A percentile compares a stretch with the other conserved stretches of the same genome.
phyloP scores from a whole-genome alignment of 2,329 filamentous ascomycete species.

The Colletotrichum scovillei region DNA sequence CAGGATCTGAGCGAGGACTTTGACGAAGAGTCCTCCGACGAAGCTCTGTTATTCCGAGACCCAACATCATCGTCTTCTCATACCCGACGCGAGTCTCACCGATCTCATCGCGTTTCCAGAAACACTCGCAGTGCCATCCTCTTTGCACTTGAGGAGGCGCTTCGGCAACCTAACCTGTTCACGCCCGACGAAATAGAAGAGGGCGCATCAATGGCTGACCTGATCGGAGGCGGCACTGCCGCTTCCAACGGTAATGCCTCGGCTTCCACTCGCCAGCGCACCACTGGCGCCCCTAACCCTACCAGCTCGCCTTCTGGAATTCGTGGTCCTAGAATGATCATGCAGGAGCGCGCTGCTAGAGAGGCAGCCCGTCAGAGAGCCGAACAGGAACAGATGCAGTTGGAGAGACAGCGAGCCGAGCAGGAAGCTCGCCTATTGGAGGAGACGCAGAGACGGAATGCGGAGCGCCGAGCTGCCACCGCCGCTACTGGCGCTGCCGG shows the following conservation, averaged over 20 bases:
- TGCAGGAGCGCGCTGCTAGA: conserved; percentile 85
- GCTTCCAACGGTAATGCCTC: conserved; percentile 66
- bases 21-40: conserved; percentile 52
- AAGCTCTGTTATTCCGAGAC: conserved; percentile 39
- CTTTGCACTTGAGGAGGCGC: conserved; percentile 90
- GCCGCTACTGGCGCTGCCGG: conserved; percentile 55
- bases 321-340: conserved; percentile 88
- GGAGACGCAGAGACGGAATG: conserved; percentile 66
- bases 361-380: conserved; percentile 77
- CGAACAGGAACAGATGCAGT: conserved; percentile 70
- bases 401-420: conserved; percentile 68
- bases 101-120: conserved; percentile 77
- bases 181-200: conserved; percentile 88
- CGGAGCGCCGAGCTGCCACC: conserved; percentile 70
- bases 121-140: conserved; percentile 91
- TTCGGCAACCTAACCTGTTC: conserved; percentile 85
- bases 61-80: conserved; percentile 43
- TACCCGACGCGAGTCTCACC: conserved; percentile 47
- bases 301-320: conserved; percentile 74
- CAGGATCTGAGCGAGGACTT: conserved; percentile 61
- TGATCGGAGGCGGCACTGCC: conserved; percentile 68
- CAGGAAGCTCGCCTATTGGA: conserved; percentile 66
- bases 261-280: conserved; percentile 51
- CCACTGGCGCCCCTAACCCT: conserved; percentile 60
- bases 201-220: conserved; percentile 91